Conservation (phyloP, 2,329 filamentous ascomycete genomes). For the Stagonosporopsis rhizophila region DNA sequence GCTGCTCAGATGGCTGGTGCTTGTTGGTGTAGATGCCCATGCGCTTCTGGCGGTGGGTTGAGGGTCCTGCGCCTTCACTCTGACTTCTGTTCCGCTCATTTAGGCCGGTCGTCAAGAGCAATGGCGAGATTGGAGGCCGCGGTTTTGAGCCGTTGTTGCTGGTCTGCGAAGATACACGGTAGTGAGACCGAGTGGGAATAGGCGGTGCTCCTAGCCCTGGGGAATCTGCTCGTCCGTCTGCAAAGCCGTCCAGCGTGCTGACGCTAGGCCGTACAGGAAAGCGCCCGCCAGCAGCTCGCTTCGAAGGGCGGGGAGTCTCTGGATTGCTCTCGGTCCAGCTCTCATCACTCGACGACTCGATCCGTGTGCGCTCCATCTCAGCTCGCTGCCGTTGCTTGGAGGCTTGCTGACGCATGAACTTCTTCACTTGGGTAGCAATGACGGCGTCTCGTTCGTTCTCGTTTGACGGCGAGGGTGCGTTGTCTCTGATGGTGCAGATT, state of each 20-base stretch:
- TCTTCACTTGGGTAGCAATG: slow-evolving; percentile 67
- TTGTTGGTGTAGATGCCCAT: slow-evolving; percentile 68
- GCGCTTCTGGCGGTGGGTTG: slow-evolving; percentile 62
- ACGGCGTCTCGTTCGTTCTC: slow-evolving; percentile 67
- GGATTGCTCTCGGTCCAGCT: slow-evolving; percentile 68
- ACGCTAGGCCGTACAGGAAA: slow-evolving; percentile 73
- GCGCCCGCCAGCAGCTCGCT: slow-evolving; percentile 61
- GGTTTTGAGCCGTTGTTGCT: slow-evolving; percentile 63
- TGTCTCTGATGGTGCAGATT: slow-evolving; percentile 51
- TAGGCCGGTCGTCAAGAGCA: slow-evolving; percentile 67
- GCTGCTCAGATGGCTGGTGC: slow-evolving; percentile 54
- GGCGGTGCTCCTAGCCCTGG: slow-evolving; percentile 65
- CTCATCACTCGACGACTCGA: slow-evolving; percentile 57
- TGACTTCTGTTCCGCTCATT: slow-evolving; percentile 72
- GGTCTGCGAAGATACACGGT: slow-evolving; percentile 75
- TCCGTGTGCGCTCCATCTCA: slow-evolving; percentile 43
- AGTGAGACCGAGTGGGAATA: slow-evolving; percentile 82
- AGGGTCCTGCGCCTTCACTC: slow-evolving; percentile 64
- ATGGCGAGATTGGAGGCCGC: slow-evolving; percentile 75
- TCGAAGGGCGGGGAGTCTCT: slow-evolving; percentile 78
- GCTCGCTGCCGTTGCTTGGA: slow-evolving; percentile 43
- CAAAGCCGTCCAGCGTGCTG: slow-evolving; percentile 66
- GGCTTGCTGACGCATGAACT: slow-evolving; percentile 59
- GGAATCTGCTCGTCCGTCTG: slow-evolving; percentile 52
- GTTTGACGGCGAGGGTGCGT: slow-evolving; percentile 55